Base-by-base conservation (phyloP, 306 rosid genomes). In the Cicer cuneatum region DNA sequence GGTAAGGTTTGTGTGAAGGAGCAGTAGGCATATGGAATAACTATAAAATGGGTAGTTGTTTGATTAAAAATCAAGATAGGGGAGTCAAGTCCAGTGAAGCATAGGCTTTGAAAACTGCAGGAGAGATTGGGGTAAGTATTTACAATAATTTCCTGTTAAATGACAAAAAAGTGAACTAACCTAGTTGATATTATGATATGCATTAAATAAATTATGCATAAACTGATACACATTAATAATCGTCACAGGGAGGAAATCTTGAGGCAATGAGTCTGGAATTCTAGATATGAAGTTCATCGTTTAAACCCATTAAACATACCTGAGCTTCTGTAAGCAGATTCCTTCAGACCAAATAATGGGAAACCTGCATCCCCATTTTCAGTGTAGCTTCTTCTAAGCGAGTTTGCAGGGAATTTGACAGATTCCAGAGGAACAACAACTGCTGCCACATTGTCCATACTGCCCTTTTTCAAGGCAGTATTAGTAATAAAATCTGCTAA, bases 371-470 rank as follows among this genome's bases (percentile, higher is more conserved):
- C 93, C 40, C 75, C 80, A 69, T 86, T 86, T 76, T 71, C 89
- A 77, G 47, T 12, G 76, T 71, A 78, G 74, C 83, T 76, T 80
- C 88, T 78, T 66, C 74, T 59, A 58, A 47, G 46, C 24, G 71
- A 72, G 57, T 69, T 76, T 48, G 71, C 80, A 54, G 88, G 78
- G 71, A 78, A 75, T 16, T 78, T 83, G 15, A 57, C 41, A 72
- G 90, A 81, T 61, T 79, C 86, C 60, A 93, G 82, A 51, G 97
- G 98, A 89, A 93, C 89, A 74, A 91, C 93, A 70, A 91, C 82
- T 57, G 96, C 87, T 48, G 97, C 98, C 85, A 91, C 76, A 75
- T 93, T 93, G 80, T 93, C 98, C 93, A 72, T 85, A 68, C 97
- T 91, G 74, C 98, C 98, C 83, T 76, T 89, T 86, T 78, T 79